Conservation (phyloP, 305 asterid species). For the Solanum hybrid region DNA sequence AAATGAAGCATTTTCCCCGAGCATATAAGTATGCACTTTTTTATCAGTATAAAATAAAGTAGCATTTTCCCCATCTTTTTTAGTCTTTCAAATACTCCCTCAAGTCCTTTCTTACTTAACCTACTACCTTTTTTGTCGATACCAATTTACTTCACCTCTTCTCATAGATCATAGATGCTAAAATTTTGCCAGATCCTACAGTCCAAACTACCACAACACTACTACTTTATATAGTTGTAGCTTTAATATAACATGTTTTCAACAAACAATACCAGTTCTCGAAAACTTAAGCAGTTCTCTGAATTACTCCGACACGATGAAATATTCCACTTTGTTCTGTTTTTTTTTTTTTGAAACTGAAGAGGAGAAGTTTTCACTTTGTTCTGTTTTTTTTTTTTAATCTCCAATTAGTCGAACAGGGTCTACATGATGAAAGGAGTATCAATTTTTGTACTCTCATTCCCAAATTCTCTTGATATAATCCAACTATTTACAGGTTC, state of each 20-base stretch:
- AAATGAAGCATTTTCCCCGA: background rate
- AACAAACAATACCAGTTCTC: background rate
- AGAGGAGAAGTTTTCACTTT: background rate
- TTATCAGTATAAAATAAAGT: background rate
- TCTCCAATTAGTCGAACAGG: background rate
- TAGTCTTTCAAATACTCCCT: background rate
- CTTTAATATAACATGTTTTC: background rate
- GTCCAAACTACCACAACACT: background rate
- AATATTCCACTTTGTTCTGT: background rate
- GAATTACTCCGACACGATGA: background rate
- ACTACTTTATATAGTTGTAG: background rate
- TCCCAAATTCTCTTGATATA: background rate
- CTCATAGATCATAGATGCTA: background rate
- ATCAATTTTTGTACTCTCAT: background rate
- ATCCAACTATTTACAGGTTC: background rate
- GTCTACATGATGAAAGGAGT: background rate
- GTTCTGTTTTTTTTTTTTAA: background rate
- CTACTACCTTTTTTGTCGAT: background rate
- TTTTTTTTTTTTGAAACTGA: too few relatives aligned
- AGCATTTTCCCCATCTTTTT: background rate
- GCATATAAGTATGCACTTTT: background rate
- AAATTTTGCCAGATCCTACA: background rate
- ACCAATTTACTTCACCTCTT: background rate
- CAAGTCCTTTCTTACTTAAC: background rate
- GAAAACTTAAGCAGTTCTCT: background rate